A percentile compares a stretch with the other conserved stretches of the same genome.
phyloP scores from a whole-genome alignment of 1,284 basidiomycete species.

The Vanrija sp. region DNA sequence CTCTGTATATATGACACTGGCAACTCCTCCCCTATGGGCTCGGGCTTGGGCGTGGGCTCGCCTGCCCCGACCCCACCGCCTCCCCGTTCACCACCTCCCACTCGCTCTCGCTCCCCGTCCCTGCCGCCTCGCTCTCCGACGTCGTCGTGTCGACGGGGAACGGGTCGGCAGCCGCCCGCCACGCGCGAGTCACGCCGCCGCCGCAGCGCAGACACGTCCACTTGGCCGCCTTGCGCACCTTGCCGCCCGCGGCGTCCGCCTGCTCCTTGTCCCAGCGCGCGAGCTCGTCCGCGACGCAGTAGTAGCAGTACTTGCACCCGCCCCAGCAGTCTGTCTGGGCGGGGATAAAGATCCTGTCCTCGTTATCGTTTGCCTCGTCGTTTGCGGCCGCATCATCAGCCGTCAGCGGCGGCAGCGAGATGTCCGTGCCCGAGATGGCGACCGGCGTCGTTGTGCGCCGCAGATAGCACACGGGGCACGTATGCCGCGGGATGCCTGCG shows the following conservation, averaged over 20 bases:
- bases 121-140: neutral
- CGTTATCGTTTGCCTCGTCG: slow-evolving; percentile 16
- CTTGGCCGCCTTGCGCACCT: slow-evolving; percentile 7
- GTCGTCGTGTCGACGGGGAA: neutral
- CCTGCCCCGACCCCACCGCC: too few species aligned
- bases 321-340: slow-evolving; percentile 52
- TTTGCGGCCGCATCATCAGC: slow-evolving; percentile 6
- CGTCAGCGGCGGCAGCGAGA: slow-evolving; percentile 10
- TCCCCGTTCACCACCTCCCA: neutral
- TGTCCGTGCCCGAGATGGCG: slow-evolving; percentile 23
- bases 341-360: slow-evolving; percentile 43
- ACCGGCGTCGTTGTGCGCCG: slow-evolving; percentile 25
- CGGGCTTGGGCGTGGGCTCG: too few species aligned
- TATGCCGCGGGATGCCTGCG: slow-evolving; percentile 38
- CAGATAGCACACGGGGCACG: slow-evolving; percentile 52
- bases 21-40: too few species aligned
- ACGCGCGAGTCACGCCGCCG: slow-evolving; percentile 33
- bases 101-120: neutral
- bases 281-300: slow-evolving; percentile 76
- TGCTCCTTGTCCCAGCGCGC: slow-evolving; percentile 44
- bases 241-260: slow-evolving; percentile 9
- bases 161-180: slow-evolving; percentile 23
- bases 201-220: slow-evolving; percentile 82
- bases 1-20: too few species aligned
- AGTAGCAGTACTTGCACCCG: slow-evolving; percentile 80